Base-by-base conservation (phyloP, 2,329 filamentous ascomycete species). In the Exophiala phaeomuriformis region DNA sequence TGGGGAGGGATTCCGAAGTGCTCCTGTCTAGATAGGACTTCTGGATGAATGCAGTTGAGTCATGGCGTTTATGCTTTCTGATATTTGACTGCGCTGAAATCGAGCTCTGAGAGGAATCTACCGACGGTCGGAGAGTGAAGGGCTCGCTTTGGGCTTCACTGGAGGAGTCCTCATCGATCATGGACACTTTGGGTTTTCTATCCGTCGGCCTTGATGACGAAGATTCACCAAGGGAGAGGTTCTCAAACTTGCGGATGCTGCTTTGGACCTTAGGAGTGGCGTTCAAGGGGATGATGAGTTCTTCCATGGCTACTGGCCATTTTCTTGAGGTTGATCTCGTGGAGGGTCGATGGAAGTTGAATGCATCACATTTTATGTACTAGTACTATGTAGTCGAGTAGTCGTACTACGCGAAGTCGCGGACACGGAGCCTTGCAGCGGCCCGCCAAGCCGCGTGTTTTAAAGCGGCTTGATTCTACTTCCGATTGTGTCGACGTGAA, bases 231-330 rank as follows among this genome's bases (percentile, higher is more conserved):
- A 64, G 36, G 12, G 61, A 61, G 28, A 75, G 62, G 9, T 70
- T 65, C 40, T 73, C 69, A 6, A 71, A 63, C 29, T 67, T 63
- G 43, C 61, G 68, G 37, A 66, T 62, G 49, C 72, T 73, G 43
- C 68, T 70, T 60, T 80, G 77, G 1, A 73, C 75, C 42, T 69
- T 71, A 79, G 77, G 3, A 72, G 75, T 45, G 74, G 77, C 71
- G 75, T 79, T 60, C 81, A 71, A 1, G 75, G 78, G 6, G 72
- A 79, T 49, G 43, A 61, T 68, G 29, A 83, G 67, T 30, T 74
- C 74, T 52, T 81, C 79, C 81, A 83, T 84, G 30, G 47, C 63
- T 28, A 8, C 10, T 28, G 39, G 40, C 46, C 48, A 41, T 41
- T 5, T 41, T 41, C 19, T 19, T 19, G 19, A 19, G 19, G 19